phyloP scores from a whole-genome alignment of 768 basidiomycete genomes.

The Boletus sp. region DNA sequence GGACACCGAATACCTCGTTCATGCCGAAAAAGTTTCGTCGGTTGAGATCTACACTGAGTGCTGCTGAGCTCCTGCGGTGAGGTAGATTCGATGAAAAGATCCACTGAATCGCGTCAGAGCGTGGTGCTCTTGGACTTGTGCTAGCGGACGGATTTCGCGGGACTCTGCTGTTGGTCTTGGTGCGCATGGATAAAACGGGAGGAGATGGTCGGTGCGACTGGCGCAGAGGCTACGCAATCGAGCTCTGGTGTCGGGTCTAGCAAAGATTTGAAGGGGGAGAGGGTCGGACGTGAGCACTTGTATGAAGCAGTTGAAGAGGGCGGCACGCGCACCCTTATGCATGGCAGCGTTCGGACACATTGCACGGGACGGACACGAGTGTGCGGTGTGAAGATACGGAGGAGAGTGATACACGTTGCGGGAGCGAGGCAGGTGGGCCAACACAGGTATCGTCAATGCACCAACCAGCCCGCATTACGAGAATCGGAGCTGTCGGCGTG shows the following conservation, averaged over 20 bases:
- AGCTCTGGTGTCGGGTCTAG: conserved; percentile 1
- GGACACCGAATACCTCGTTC: conserved; percentile 72
- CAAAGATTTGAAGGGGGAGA: conserved; percentile 1
- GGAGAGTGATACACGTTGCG: conserved; percentile 26
- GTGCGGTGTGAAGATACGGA: conserved; percentile 25
- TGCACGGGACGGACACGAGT: conserved; percentile 34
- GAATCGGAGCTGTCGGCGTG: not conserved
- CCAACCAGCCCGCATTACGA: conserved; percentile 7
- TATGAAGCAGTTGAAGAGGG: conserved; percentile 19
- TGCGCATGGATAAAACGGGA: conserved; percentile 22
- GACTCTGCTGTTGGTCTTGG: conserved; percentile 21
- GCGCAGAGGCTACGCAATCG: conserved; percentile 8
- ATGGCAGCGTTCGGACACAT: conserved; percentile 19
- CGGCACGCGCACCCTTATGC: conserved; percentile 25
- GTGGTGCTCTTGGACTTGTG: conserved; percentile 29
- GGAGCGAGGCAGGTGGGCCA: conserved; percentile 20
- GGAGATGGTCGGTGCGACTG: conserved; percentile 11
- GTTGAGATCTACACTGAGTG: conserved; percentile 56
- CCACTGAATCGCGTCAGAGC: conserved; percentile 59
- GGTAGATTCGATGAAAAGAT: conserved; percentile 75
- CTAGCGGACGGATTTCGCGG: conserved; percentile 26
- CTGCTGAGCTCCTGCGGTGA: conserved; percentile 55
- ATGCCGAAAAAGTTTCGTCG: conserved; percentile 78
- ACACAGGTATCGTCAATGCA: not conserved
- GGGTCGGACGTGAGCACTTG: conserved; percentile 11